These are phyloP conservation scores for Lasiodiplodia hormozganensis DNA, from an alignment of 2,329 filamentous ascomycete species.

Conservation along the genomic window DNA sequence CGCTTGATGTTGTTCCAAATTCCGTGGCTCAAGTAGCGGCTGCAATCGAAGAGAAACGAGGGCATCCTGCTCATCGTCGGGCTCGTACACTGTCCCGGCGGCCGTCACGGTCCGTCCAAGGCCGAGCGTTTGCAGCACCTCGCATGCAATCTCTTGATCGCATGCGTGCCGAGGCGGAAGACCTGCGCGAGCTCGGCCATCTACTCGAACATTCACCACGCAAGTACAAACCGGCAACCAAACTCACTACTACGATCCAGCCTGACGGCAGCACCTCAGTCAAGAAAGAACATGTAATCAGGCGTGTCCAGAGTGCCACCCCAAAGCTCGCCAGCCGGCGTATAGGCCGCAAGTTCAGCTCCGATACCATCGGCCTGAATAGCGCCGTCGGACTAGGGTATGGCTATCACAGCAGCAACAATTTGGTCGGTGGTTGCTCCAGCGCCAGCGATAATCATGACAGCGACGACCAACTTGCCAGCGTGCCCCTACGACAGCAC, in stretches of 20 bases:
- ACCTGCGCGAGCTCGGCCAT: constrained; percentile 46
- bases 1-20: constrained; percentile 63
- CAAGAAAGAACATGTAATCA: constrained; percentile 18
- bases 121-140: constrained; percentile 60
- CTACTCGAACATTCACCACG: constrained; percentile 54
- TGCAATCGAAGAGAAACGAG: constrained; percentile 60
- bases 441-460: constrained; percentile 40
- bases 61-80: constrained; percentile 20
- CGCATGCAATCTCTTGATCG: constrained; percentile 59
- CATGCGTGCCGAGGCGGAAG: constrained; percentile 50
- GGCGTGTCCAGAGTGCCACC: constrained; percentile 26
- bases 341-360: constrained; percentile 10
- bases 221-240: constrained; percentile 41
- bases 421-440: constrained; percentile 36
- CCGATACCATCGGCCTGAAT: constrained; percentile 20
- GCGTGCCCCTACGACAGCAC: not conserved
- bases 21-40: constrained; percentile 62
- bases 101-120: constrained; percentile 52
- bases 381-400: constrained; percentile 22
- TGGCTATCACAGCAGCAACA: constrained; percentile 17
- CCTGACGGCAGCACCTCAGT: constrained; percentile 25
- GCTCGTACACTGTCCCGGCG: constrained; percentile 37
- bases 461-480: constrained; percentile 1
- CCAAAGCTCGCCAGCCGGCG: not conserved
- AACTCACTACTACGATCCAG: constrained; percentile 30